These are phyloP conservation scores for Fusarium setosum DNA, from an alignment of 2,329 filamentous ascomycete species.

Conservation along the genomic window DNA sequence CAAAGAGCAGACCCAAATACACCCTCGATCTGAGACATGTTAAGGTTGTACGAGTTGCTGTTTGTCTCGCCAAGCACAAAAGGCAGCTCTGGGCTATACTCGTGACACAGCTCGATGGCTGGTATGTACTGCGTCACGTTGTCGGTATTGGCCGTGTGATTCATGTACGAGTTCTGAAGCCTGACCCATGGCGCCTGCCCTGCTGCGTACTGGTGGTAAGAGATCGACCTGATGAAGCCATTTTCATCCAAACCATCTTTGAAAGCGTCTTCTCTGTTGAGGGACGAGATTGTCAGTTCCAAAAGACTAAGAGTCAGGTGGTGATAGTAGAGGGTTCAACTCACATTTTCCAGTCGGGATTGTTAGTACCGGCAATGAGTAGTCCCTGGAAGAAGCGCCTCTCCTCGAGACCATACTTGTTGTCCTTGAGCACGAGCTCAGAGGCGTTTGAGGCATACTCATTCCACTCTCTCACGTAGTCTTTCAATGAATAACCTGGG, in stretches of 20 bases:
- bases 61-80: constrained; percentile 1
- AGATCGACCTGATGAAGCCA: neutral
- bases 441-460: neutral
- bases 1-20: neutral
- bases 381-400: neutral
- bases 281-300: too few species aligned
- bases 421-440: neutral
- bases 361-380: neutral
- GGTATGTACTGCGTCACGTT: neutral
- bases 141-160: neutral
- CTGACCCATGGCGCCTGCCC: neutral
- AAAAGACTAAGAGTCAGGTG: too few species aligned
- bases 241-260: neutral
- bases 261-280: neutral
- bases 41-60: neutral
- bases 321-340: neutral
- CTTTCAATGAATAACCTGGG: neutral
- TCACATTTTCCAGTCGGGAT: neutral
- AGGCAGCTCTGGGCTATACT: neutral
- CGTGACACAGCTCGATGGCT: neutral
- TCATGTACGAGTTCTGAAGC: neutral
- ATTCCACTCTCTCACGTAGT: neutral
- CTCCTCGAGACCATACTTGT: neutral
- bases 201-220: neutral
- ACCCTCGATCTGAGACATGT: constrained; percentile 1